Evolutionary conservation across 2,329 filamentous ascomycete genomes (phyloP).

Genomic region (Paecilomyces dactylethromorphus): DNA sequence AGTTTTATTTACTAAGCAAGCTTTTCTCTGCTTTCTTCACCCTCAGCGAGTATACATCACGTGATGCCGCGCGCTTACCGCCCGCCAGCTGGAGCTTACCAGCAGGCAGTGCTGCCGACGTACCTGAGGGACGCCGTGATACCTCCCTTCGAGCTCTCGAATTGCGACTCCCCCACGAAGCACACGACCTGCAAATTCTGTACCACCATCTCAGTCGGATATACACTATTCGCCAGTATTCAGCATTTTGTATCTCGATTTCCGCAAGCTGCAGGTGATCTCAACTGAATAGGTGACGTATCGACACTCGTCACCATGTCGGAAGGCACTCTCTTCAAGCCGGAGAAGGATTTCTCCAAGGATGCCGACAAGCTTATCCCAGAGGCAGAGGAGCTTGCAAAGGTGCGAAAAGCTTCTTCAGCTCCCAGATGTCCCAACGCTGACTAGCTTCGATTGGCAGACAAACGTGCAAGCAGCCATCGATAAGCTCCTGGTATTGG

Average conservation of each 20-base stretch:
- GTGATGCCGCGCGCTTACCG: background rate
- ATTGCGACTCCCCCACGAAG: background rate
- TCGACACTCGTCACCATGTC: slow-evolving; percentile 57
- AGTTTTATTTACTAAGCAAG: too few species aligned
- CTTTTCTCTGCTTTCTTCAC: too few species aligned
- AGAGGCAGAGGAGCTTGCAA: slow-evolving; percentile 82
- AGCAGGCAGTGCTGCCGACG: background rate
- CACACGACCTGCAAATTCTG: background rate
- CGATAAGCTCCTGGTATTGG: slow-evolving; percentile 83
- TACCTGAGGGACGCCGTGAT: background rate
- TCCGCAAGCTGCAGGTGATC: background rate
- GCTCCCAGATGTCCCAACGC: slow-evolving; percentile 2
- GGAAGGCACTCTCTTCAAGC: slow-evolving; percentile 71
- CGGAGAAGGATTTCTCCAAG: slow-evolving; percentile 98
- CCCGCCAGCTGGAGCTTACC: background rate
- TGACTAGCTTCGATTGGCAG: slow-evolving; percentile 20
- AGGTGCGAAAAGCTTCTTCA: slow-evolving; percentile 50
- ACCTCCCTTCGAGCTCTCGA: background rate
- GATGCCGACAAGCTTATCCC: slow-evolving; percentile 88
- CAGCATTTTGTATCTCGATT: background rate
- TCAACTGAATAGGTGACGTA: slow-evolving; percentile 4
- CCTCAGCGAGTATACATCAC: background rate
- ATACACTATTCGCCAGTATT: background rate
- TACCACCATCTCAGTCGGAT: background rate
- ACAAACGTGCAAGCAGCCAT: slow-evolving; percentile 75